Conservation (phyloP, 139 green algal genomes). For the Medakamo hakoo region DNA sequence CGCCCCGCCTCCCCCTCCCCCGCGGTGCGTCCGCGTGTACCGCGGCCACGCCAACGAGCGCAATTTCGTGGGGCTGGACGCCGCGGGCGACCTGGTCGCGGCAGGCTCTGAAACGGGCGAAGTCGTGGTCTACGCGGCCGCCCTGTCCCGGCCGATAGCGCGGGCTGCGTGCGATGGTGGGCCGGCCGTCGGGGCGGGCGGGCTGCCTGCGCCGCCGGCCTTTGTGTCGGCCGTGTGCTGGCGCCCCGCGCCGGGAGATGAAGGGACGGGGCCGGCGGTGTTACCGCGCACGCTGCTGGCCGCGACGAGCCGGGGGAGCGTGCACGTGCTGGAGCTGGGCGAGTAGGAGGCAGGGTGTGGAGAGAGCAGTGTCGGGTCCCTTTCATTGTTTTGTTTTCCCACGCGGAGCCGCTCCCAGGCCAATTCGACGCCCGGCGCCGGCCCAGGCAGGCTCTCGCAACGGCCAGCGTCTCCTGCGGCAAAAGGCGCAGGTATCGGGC, state of each 20-base stretch:
- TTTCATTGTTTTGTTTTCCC: conserved; percentile 1
- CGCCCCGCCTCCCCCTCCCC: background rate
- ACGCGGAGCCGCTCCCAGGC: no score
- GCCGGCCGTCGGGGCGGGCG: background rate
- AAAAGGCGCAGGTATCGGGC: no score
- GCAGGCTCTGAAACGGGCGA: conserved; percentile 68
- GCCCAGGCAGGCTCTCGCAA: no score
- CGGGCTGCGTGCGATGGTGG: background rate
- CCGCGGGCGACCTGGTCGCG: conserved; percentile 60
- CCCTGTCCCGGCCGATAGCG: conserved; percentile 23
- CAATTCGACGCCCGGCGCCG: no score
- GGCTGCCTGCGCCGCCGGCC: conserved; percentile 10
- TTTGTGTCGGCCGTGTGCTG: conserved; percentile 58
- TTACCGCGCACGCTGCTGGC: background rate
- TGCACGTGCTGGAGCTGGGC: background rate
- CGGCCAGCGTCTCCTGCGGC: no score
- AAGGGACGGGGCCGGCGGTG: no score
- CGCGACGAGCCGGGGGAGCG: background rate
- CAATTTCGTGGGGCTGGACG: conserved; percentile 86
- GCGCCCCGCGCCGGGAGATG: no score
- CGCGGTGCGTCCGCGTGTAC: conserved; percentile 31
- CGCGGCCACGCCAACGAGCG: conserved; percentile 76
- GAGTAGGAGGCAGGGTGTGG: no score
- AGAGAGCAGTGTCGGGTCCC: background rate
- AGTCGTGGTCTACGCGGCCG: conserved; percentile 52